Percentiles rank a stretch among this genome's conserved stretches.
Conservation (phyloP, 345 rosid genomes). For the Zanthoxylum bungeanum region DNA sequence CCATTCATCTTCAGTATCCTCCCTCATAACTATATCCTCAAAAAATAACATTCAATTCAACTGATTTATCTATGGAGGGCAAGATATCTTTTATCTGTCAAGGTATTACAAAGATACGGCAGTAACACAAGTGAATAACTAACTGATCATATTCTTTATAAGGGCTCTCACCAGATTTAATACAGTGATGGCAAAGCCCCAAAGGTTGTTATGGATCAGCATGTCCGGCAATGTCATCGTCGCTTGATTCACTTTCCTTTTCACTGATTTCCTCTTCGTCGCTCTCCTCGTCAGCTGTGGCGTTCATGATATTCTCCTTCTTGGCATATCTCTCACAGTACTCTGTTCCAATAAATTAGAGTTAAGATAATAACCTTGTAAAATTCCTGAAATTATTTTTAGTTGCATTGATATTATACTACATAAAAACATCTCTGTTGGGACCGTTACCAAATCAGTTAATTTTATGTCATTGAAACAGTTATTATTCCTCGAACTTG, state of each 20-base stretch:
- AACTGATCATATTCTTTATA: slow-evolving; percentile 1
- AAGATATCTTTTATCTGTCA: background rate
- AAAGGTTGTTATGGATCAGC: slow-evolving; percentile 40
- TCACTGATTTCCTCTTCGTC: slow-evolving; percentile 51
- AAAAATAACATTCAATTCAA: slow-evolving; percentile 10
- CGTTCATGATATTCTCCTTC: slow-evolving; percentile 39
- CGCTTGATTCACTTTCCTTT: slow-evolving; percentile 43
- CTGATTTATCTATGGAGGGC: slow-evolving; percentile 6
- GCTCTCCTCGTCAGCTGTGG: slow-evolving; percentile 33
- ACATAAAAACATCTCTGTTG: too few relatives aligned
- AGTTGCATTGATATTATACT: background rate
- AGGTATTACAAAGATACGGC: slow-evolving; percentile 23
- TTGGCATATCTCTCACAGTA: slow-evolving; percentile 60
- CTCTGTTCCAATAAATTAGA: slow-evolving; percentile 33
- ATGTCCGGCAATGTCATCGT: slow-evolving; percentile 59
- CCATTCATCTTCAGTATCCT: slow-evolving; percentile 6
- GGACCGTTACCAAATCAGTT: background rate
- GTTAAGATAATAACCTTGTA: background rate
- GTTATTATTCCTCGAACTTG: background rate
- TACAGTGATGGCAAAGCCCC: slow-evolving; percentile 1
- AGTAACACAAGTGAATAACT: background rate
- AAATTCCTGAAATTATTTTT: background rate
- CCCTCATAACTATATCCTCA: too few relatives aligned
- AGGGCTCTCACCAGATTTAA: slow-evolving; percentile 4
- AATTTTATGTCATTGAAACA: background rate